A percentile compares a stretch with the other conserved stretches of the same genome.
phyloP scores from a whole-genome alignment of 768 basidiomycete species.

The Pulveroboletus sp. region DNA sequence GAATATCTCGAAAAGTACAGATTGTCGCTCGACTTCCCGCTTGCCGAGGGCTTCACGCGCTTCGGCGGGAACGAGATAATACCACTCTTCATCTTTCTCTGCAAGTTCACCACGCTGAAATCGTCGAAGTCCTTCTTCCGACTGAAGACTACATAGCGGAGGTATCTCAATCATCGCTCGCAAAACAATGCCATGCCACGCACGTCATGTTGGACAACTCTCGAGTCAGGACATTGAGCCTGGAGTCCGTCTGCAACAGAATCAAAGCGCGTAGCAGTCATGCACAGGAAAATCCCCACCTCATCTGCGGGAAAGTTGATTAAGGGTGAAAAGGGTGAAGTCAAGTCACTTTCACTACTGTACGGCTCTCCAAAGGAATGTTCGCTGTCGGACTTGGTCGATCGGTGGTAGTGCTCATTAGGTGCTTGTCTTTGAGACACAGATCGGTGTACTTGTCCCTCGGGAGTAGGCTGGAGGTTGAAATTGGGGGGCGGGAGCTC shows the following conservation, averaged over 20 bases:
- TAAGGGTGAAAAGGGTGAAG: constrained; percentile 35
- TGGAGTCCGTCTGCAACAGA: constrained; percentile 23
- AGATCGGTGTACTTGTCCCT: constrained; percentile 50
- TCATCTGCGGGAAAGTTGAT: constrained; percentile 34
- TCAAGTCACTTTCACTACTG: constrained; percentile 18
- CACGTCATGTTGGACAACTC: constrained; percentile 40
- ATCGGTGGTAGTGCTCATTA: constrained; percentile 33
- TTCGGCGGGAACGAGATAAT: constrained; percentile 68
- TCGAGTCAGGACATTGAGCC: constrained; percentile 28
- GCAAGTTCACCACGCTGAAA: constrained; percentile 66
- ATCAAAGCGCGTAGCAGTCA: constrained; percentile 6
- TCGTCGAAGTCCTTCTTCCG: constrained; percentile 57
- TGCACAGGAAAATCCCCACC: constrained; percentile 34
- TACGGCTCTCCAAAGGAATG: constrained; percentile 13
- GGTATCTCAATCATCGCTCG: constrained; percentile 10
- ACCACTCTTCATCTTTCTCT: constrained; percentile 80
- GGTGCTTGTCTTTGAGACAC: constrained; percentile 35
- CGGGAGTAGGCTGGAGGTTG: constrained; percentile 41
- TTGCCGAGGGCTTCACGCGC: constrained; percentile 68
- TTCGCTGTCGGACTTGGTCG: constrained; percentile 39
- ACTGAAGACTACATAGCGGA: constrained; percentile 52
- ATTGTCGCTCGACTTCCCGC: constrained; percentile 80
- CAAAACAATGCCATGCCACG: constrained; percentile 16
- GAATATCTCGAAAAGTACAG: constrained; percentile 84
- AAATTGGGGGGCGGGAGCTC: constrained; percentile 28